Evolutionary conservation across 371 early-diverging fungal species (phyloP), one percentile per base, ranked within the genome.

Genomic region (Parasitella parasitica): DNA sequence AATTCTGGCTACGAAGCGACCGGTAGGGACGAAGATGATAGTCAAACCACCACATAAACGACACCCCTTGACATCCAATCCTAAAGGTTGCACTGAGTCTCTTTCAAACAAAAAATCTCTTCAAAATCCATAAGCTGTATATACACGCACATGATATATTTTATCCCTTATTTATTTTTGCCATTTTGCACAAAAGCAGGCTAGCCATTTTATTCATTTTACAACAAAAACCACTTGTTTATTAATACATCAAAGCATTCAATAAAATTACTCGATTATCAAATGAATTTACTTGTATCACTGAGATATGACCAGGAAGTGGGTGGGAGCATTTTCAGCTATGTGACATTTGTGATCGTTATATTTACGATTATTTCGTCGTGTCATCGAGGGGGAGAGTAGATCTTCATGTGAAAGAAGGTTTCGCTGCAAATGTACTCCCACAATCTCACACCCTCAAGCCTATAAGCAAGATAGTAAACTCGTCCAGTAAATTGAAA

Each of bases 21-120:
- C 26, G 72, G 75, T 30, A 78, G 81, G 59, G 81, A 84, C n/a
- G 55, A 77, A 85, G 26, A 83, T 89, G 20, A 78, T 84, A 4
- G 83, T 88, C 6, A 88, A 89, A 66, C 66, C 87, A 59, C 85
- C 89, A 51, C 80, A 86, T 52, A 89, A 89, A 58, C 84, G 86
- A 11, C 70, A 87, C n/a, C 89, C 89, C 7, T 75, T 89, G 26
- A 89, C 87, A 88, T 80, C 84, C 36, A 75, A 82, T 3, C 88
- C 88, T 26, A 84, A 82, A 59, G 51, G 48, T 11, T 35, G 34
- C 34, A n/a, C 43, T 46, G 43, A 43, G n/a, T 41, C 41, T 32
- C 35, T 48, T 24, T 57, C 48, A 5, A 9, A 48, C 24, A 28
- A 13, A 27, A 49, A n/a, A 49, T 13, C 49, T 13, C 38, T 38